Conservation (phyloP, 1,139 yeast species). For the Blastobotrys arbuscula region DNA sequence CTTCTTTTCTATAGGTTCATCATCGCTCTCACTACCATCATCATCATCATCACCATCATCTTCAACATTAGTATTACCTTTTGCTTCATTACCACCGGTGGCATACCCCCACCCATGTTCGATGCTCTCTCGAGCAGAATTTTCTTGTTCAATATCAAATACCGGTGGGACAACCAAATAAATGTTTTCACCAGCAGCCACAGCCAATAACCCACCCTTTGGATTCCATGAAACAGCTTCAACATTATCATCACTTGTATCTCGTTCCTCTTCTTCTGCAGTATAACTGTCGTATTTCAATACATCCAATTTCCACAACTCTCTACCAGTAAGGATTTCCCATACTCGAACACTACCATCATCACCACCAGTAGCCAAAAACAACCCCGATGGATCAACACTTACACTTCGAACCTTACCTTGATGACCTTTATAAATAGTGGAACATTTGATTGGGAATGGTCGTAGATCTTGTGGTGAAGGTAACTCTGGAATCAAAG, state of each 20-base stretch:
- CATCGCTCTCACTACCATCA: constrained; percentile 19
- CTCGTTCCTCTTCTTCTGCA: constrained; percentile 38
- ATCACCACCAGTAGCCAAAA: constrained; percentile 97
- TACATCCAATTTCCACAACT: constrained; percentile 63
- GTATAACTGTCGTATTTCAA: constrained; percentile 36
- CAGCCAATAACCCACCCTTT: constrained; percentile 69
- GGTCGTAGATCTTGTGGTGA: constrained; percentile 96
- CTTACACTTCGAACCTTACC: constrained; percentile 79
- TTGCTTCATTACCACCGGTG: constrained; percentile 45
- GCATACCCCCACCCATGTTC: constrained; percentile 94
- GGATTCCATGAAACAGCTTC: constrained; percentile 93
- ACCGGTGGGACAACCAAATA: constrained; percentile 83
- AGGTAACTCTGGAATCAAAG: constrained; percentile 91
- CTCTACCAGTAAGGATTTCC: constrained; percentile 95
- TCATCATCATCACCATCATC: constrained; percentile 19
- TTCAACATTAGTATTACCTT: constrained; percentile 31
- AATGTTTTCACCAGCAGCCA: constrained; percentile 75
- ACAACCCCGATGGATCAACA: constrained; percentile 83
- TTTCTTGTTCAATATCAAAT: constrained; percentile 83
- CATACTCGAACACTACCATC: constrained; percentile 94
- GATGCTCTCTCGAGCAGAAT: constrained; percentile 67
- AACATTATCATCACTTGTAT: constrained; percentile 59
- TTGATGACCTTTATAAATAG: constrained; percentile 74
- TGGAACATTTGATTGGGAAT: constrained; percentile 92
- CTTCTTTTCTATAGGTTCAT: constrained; percentile 40